Base-by-base conservation (phyloP, 164 flowering plant species). In the Stephania japonica region DNA sequence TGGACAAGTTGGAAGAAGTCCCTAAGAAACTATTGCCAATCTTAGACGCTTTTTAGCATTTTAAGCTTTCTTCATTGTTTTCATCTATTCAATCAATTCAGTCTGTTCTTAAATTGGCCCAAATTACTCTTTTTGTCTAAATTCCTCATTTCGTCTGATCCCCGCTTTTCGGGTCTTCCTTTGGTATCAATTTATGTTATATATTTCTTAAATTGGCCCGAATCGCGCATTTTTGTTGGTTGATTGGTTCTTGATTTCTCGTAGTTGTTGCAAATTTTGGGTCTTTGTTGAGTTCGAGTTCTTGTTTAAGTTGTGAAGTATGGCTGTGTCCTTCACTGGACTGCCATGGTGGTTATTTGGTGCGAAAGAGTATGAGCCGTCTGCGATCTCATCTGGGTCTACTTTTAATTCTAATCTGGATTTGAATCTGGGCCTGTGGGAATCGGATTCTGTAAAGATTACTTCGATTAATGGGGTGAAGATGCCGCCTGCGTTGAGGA, bases 261-360 rank as follows among this genome's bases (percentile, higher is more conserved):
- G 0, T 12, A 53, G 38, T 32, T 32, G 38, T 32, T 32, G 38
- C 38, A 32, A 32, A 32, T 32, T 32, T 32, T 32, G 38, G 38
- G 38, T 32, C 38, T 32, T 32, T 32, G 38, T 53, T 19, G 13
- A 9, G 68, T 68, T 42, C 4, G 24, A 24, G 23, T 21, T 12
- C 9, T 23, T 7, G 8, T 41, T 68, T 74, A 53, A 25, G 21
- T 10, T 1, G 9, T 42, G n/a, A 41, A 68, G 27, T 56, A 87
- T 86, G 88, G 77, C 86, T 66, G 70, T 83, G 73, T 77, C 83
- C 25, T 85, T 86, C 73, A 70, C 86, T 21, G 66, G 65, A 38
- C 70, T 87, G 7, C 80, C 87, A 14, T 86, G 86, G 87, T 86
- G 85, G 87, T 64, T 84, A 53, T 78, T 85, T 84, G 75, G 88